A percentile compares a stretch with the other conserved stretches of the same genome.
These are phyloP conservation scores for Penstemon eatonii DNA, from an alignment of 257 asterid species.

Conservation along the genomic window DNA sequence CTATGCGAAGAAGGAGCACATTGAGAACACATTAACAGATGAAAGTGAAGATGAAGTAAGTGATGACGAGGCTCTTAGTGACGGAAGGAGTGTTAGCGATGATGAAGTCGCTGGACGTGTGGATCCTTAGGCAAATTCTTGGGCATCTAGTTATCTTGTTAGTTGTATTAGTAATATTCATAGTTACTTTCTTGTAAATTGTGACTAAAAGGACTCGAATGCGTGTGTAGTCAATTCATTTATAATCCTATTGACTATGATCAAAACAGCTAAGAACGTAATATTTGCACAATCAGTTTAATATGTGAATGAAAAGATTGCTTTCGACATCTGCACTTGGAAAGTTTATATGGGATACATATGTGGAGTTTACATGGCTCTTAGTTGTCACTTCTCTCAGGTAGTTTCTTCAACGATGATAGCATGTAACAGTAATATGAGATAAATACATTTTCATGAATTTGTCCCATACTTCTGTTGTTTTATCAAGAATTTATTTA, in stretches of 20 bases:
- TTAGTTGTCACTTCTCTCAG: too few relatives aligned
- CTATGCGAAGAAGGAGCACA: constrained; percentile 73
- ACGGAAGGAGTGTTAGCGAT: constrained; percentile 59
- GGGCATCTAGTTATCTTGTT: constrained; percentile 17
- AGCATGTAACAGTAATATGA: background rate
- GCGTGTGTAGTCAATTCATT: constrained; percentile 18
- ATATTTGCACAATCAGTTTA: constrained; percentile 21
- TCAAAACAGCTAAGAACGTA: constrained; percentile 23
- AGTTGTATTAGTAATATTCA: constrained; percentile 36
- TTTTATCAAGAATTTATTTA: background rate
- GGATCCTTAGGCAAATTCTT: constrained; percentile 41
- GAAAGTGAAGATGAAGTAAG: constrained; percentile 57
- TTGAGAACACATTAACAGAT: constrained; percentile 35
- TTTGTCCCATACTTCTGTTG: constrained; percentile 23
- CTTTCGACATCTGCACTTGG: background rate
- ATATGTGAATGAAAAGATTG: background rate
- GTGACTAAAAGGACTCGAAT: constrained; percentile 30
- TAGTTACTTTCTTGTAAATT: constrained; percentile 32
- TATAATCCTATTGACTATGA: constrained; percentile 25
- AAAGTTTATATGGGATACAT: background rate
- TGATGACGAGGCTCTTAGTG: constrained; percentile 57
- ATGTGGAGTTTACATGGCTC: too few relatives aligned
- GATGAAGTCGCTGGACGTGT: constrained; percentile 62
- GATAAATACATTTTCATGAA: constrained; percentile 11
- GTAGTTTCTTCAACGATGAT: background rate